Evolutionary conservation across 768 basidiomycete genomes (phyloP), one percentile per base, ranked within the genome.

Genomic region (Sistotremastrum niveocremeum): DNA sequence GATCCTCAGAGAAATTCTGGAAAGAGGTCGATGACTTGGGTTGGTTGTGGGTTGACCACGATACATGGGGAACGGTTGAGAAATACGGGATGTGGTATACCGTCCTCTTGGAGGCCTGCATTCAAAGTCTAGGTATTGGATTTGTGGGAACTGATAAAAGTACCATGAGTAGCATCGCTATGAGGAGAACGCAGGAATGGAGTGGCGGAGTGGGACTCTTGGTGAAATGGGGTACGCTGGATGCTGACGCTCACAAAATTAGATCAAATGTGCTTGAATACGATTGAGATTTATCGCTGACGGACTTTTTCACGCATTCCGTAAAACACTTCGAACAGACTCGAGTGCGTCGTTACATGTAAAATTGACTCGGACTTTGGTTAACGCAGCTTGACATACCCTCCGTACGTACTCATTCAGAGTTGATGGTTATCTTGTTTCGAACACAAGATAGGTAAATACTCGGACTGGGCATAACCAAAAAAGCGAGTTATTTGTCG

Each of bases 141-240:
- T 58, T 61, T 41, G 55, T 61, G 8, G 59, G 59, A 11, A 60
- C 59, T 5, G 50, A 52, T 20, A 37, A 42, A 12, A 55, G 53
- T 29, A 58, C 56, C 37, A 58, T 60, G 55, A 53, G 50, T 34
- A 29, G 56, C 30, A 47, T 60, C 10, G 52, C 57, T 4, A 44
- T 31, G 11, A 39, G 54, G 30, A 33, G 59, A 10, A 57, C 57
- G 39, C 46, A 54, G 39, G 57, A 60, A 29, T 60, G 59, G 59
- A 39, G 49, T 12, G 53, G 41, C 34, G 52, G 55, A 6, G 34
- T 50, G 7, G 20, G 40, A n/a, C 32, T 34, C 43, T 28, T 30
- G 12, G 44, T 51, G 4, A 12, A 10, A 37, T 50, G 28, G 5
- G 49, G 41, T 11, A 41, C n/a, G 1, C 9, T 41, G 41, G 3